phyloP scores from a whole-genome alignment of 805 yeast genomes.

The Candida maltosa region DNA sequence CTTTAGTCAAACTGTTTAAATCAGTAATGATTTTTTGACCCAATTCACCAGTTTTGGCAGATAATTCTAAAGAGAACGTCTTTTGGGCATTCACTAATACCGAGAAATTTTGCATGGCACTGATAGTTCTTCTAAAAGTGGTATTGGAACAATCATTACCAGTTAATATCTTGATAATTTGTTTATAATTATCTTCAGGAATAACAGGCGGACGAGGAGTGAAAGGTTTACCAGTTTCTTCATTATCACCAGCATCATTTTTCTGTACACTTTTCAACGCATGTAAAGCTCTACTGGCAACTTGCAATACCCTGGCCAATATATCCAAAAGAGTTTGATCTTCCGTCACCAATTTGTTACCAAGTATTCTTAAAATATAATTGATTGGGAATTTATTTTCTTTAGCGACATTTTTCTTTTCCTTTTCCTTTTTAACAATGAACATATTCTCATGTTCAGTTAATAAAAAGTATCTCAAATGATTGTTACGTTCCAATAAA shows the following conservation, averaged over 20 bases:
- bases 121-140: slow-evolving; percentile 79
- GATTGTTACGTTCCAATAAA: slow-evolving; percentile 63
- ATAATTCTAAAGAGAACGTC: slow-evolving; percentile 64
- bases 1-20: slow-evolving; percentile 45
- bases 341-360: slow-evolving; percentile 60
- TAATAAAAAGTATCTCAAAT: slow-evolving; percentile 69
- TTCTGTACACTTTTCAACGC: slow-evolving; percentile 46
- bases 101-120: slow-evolving; percentile 75
- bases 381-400: slow-evolving; percentile 70
- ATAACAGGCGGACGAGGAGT: slow-evolving; percentile 62
- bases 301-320: slow-evolving; percentile 69
- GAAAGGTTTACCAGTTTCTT: slow-evolving; percentile 14
- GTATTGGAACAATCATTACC: slow-evolving; percentile 83
- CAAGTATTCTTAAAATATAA: slow-evolving; percentile 58
- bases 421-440: slow-evolving; percentile 28
- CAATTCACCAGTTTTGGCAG: slow-evolving; percentile 58
- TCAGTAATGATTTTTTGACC: slow-evolving; percentile 56
- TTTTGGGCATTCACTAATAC: slow-evolving; percentile 57
- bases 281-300: slow-evolving; percentile 70
- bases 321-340: slow-evolving; percentile 76
- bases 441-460: slow-evolving; percentile 65
- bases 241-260: slow-evolving; percentile 9
- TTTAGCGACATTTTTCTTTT: slow-evolving; percentile 21
- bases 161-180: slow-evolving; percentile 63
- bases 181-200: slow-evolving; percentile 58